Conservation (phyloP, 768 basidiomycete species). For the Grammothele lineata region DNA sequence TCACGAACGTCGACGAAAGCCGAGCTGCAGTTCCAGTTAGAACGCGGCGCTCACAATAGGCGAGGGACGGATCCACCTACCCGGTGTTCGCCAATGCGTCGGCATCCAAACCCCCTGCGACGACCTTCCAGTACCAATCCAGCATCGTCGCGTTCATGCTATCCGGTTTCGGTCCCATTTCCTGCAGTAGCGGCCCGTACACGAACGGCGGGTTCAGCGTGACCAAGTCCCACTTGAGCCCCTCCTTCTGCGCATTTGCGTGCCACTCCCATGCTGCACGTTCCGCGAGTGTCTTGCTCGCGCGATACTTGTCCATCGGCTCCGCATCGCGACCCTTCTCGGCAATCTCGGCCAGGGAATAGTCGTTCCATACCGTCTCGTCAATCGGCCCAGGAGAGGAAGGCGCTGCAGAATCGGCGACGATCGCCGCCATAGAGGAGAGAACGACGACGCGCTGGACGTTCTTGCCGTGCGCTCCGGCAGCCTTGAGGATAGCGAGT, state of each 20-base stretch:
- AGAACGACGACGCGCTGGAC: slow-evolving; percentile 71
- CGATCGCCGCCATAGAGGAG: slow-evolving; percentile 52
- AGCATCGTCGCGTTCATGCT: neutral
- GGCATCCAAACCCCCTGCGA: slow-evolving; percentile 16
- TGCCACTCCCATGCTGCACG: slow-evolving; percentile 20
- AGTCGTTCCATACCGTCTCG: slow-evolving; percentile 45
- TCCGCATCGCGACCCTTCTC: slow-evolving; percentile 26
- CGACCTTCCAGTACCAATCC: slow-evolving; percentile 20
- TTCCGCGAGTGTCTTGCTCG: slow-evolving; percentile 68
- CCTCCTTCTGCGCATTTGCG: slow-evolving; percentile 4
- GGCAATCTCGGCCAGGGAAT: slow-evolving; percentile 25
- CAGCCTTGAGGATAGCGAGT: slow-evolving; percentile 51
- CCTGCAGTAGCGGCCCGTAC: slow-evolving; percentile 28
- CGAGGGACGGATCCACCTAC: too few species aligned
- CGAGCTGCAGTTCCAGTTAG: too few species aligned
- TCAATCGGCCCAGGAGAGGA: neutral
- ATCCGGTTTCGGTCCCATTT: slow-evolving; percentile 28
- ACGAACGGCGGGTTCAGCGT: slow-evolving; percentile 50
- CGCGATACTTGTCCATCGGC: slow-evolving; percentile 43
- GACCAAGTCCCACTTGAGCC: slow-evolving; percentile 22
- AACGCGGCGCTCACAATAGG: too few species aligned
- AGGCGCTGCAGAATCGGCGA: slow-evolving; percentile 14
- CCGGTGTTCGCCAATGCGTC: slow-evolving; percentile 20
- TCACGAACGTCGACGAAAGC: slow-evolving; percentile 47
- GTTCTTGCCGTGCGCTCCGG: slow-evolving; percentile 40